Conservation (phyloP, 2,329 filamentous ascomycete genomes). For the Stachybotrys chartarum region DNA sequence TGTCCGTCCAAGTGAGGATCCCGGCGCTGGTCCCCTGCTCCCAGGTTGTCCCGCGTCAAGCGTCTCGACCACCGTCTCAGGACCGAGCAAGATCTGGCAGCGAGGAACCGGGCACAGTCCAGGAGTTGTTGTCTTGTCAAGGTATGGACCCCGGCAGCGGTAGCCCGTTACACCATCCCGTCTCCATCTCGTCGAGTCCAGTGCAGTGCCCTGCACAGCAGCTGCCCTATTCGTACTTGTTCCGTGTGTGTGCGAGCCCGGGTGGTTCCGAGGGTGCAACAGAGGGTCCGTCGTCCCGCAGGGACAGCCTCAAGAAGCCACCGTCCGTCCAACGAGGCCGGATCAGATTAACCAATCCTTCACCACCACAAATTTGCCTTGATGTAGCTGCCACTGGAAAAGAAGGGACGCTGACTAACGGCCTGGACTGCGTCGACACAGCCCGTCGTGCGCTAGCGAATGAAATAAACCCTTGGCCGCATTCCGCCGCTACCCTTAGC, state of each 20-base stretch:
- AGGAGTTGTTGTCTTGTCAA: too few relatives aligned
- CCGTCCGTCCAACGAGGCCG: not conserved
- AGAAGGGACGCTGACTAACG: not conserved
- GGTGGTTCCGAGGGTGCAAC: not conserved
- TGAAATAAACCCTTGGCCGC: too few relatives aligned
- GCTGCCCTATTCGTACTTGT: not conserved
- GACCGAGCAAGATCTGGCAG: too few relatives aligned
- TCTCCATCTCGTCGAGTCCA: too few relatives aligned
- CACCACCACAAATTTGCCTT: not conserved
- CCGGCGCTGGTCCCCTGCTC: not conserved
- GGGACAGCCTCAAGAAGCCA: not conserved
- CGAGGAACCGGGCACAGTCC: too few relatives aligned
- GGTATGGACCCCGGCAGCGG: too few relatives aligned
- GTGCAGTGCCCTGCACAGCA: not conserved
- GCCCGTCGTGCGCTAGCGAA: too few relatives aligned
- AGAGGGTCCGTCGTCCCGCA: too few relatives aligned
- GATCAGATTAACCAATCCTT: not conserved
- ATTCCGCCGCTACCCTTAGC: not conserved
- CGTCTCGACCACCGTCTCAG: not conserved
- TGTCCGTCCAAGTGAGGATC: too few relatives aligned
- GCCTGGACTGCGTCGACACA: not conserved
- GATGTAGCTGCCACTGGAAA: not conserved
- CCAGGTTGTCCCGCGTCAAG: not conserved
- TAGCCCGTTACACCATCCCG: too few relatives aligned
- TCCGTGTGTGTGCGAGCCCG: not conserved